Evolutionary conservation across 208 protist species (phyloP).

Genomic region (Wallacemonas rigidus): DNA sequence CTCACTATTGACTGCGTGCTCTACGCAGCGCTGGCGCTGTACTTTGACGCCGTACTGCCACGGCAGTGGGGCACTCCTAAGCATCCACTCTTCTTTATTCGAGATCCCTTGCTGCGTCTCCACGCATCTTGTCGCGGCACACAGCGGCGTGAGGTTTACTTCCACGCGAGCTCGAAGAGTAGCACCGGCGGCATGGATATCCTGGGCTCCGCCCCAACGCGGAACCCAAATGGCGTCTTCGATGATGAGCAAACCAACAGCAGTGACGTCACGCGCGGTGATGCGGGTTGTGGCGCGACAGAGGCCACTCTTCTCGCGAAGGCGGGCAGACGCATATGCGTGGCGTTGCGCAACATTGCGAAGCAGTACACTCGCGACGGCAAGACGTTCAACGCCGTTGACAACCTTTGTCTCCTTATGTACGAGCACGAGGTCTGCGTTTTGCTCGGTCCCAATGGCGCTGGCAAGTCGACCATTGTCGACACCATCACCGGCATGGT

Average conservation of each 20-base stretch:
- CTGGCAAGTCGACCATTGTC: constrained; percentile 63
- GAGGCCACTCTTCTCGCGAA: background rate
- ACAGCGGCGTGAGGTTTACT: background rate
- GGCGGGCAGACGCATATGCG: background rate
- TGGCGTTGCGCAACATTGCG: constrained; percentile 23
- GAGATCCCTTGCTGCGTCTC: constrained; percentile 14
- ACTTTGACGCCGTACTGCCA: constrained; percentile 52
- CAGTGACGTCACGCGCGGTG: background rate
- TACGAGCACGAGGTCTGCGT: constrained; percentile 56
- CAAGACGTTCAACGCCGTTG: constrained; percentile 45
- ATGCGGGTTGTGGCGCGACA: background rate
- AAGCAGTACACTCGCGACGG: constrained; percentile 17
- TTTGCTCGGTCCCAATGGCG: constrained; percentile 66
- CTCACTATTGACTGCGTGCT: constrained; percentile 37
- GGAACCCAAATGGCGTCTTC: constrained; percentile 7
- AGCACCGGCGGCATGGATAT: background rate
- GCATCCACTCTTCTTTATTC: constrained; percentile 39
- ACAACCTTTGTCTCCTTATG: constrained; percentile 48
- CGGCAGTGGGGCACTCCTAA: constrained; percentile 32
- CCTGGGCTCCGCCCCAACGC: background rate
- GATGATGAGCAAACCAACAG: background rate
- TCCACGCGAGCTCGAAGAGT: background rate
- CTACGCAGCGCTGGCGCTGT: constrained; percentile 56
- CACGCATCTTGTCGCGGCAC: background rate
- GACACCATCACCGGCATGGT: constrained; percentile 91